Percentiles rank a stretch among this genome's conserved stretches.
Conservation (phyloP, 2,329 filamentous ascomycete species). For the Monilinia laxa region DNA sequence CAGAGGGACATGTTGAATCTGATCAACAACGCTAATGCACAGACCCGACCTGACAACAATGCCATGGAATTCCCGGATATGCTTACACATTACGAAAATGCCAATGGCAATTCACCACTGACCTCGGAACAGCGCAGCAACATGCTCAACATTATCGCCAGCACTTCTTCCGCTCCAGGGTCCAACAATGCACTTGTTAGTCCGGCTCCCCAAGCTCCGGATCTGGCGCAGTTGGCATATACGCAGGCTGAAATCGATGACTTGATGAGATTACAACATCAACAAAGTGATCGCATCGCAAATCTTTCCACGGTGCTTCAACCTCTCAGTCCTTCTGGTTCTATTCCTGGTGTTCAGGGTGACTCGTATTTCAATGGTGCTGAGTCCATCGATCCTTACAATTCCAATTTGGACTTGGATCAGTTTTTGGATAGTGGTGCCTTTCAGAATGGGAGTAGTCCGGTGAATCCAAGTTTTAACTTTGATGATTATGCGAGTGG, state of each 20-base stretch:
- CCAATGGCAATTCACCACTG: conserved; percentile 54
- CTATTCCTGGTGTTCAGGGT: conserved; percentile 67
- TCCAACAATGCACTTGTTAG: conserved; percentile 39
- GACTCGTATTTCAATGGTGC: conserved; percentile 39
- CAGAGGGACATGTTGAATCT: conserved; percentile 65
- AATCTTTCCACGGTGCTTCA: conserved; percentile 72
- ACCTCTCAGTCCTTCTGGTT: conserved; percentile 76
- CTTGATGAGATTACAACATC: conserved; percentile 73
- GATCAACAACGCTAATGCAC: conserved; percentile 62
- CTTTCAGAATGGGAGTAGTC: conserved; percentile 42
- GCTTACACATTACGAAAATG: conserved; percentile 40
- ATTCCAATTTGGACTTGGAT: conserved; percentile 48
- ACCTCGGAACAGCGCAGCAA: conserved; percentile 58
- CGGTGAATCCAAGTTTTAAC: conserved; percentile 28
- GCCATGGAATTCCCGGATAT: conserved; percentile 54
- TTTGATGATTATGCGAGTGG: conserved; percentile 29
- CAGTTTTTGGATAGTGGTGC: conserved; percentile 49
- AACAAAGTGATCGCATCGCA: conserved; percentile 75
- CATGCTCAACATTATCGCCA: conserved; percentile 61
- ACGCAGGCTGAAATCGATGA: conserved; percentile 76
- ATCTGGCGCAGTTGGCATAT: conserved; percentile 61
- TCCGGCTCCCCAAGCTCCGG: conserved; percentile 44
- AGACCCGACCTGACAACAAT: conserved; percentile 43
- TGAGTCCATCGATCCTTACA: conserved; percentile 41
- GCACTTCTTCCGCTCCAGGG: conserved; percentile 33